These are phyloP conservation scores for Arthrinium phaeospermum DNA, from an alignment of 2,329 filamentous ascomycete genomes.

Conservation along the genomic window DNA sequence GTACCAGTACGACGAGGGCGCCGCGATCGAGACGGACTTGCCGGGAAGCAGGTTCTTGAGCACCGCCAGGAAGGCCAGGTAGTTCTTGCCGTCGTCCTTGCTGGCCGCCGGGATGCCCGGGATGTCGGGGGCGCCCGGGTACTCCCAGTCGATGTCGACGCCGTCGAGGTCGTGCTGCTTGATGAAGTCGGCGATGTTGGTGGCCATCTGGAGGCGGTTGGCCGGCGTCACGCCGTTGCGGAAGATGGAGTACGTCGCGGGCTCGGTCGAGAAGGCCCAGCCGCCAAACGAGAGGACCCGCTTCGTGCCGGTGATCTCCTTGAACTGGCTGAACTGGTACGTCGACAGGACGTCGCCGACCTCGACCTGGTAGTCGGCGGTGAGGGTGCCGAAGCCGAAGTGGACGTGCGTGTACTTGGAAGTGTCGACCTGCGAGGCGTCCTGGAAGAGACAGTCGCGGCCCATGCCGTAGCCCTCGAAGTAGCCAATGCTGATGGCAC, in stretches of 20 bases:
- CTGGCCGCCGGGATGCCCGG: conserved; percentile 40
- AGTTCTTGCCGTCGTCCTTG: conserved; percentile 39
- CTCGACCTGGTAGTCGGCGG: conserved; percentile 32
- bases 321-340: conserved; percentile 42
- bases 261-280: conserved; percentile 48
- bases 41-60: conserved; percentile 33
- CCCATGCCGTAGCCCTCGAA: conserved; percentile 27
- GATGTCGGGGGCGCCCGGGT: conserved; percentile 41
- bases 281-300: conserved; percentile 51
- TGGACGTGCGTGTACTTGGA: conserved; percentile 32
- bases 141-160: conserved; percentile 25
- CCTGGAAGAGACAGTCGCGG: conserved; percentile 28
- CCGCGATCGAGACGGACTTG: conserved; percentile 33
- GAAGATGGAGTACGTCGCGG: conserved; percentile 44
- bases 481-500: conserved; percentile 24
- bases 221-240: conserved; percentile 39
- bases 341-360: conserved; percentile 30
- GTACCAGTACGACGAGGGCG: conserved; percentile 40
- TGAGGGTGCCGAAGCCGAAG: conserved; percentile 42
- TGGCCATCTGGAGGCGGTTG: conserved; percentile 42
- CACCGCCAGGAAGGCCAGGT: conserved; percentile 39
- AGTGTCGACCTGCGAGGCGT: conserved; percentile 26
- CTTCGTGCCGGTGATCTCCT: conserved; percentile 37
- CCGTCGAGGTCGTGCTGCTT: conserved; percentile 40
- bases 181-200: conserved; percentile 42